Base-by-base conservation (phyloP, 257 asterid genomes). In the Solanum sitiens region DNA sequence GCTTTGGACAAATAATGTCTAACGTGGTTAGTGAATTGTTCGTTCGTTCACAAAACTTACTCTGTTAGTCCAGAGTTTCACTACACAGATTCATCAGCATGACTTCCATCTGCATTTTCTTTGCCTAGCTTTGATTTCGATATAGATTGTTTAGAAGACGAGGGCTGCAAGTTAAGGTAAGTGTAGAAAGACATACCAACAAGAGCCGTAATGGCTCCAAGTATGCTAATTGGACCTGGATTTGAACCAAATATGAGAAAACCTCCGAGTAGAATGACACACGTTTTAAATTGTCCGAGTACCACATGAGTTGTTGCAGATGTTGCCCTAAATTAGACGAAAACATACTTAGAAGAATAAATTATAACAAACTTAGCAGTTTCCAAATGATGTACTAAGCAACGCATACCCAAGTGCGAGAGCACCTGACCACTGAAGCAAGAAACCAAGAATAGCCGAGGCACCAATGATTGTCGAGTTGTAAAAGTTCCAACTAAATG, bases 341-440 rank as follows among this genome's bases (percentile, higher is more conserved):
- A 35, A 35, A 39, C 40, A 75, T 23, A 86, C 30, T 67, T 39
- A 85, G 83, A 25, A 27, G 18, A 33, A 30, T 35, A 84, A 20
- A 18, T 59, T 65, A 8, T 27, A 59, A 8, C 13, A 1, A 84
- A 39, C 32, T n/a, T 40, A 42, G 4, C 1, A 27, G 65, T 63
- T 23, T 30, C 50, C 21, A 61, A 68, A 63, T 74, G 23, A 84
- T 18, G 71, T 63, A 61, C 30, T 84, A 84, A 0, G 10, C 37
- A 35, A 84, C 35, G 76, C 94, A 33, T 90, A 95, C 99, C 99
- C 99, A 21, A 97, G 98, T 88, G 99, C 99, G 74, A 97, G 93
- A 88, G 99, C 99, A 87, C 99, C 99, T 10, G 99, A 97, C 98
- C 98, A 95, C 87, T 97, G 99, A 89, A 97, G 99, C 93, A 97